Percentiles rank a stretch among this genome's conserved stretches.
Conservation (phyloP, 1,139 yeast species). For the Zygoascus hellenicus region DNA sequence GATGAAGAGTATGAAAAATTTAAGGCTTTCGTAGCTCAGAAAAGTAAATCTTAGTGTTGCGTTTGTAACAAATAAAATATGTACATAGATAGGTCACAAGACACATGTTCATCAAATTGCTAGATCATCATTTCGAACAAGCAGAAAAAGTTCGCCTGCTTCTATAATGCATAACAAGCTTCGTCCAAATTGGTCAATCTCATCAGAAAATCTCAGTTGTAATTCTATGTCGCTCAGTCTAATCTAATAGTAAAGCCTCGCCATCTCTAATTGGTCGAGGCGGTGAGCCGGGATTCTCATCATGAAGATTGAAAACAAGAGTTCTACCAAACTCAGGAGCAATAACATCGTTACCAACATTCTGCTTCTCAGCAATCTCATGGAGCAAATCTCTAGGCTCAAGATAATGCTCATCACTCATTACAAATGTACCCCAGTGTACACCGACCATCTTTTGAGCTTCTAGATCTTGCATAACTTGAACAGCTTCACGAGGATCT, state of each 20-base stretch:
- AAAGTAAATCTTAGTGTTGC: background rate
- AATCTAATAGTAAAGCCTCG: constrained; percentile 22
- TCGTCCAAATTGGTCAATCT: no score
- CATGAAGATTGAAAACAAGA: constrained; percentile 34
- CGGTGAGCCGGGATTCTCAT: constrained; percentile 16
- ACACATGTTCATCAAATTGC: no score
- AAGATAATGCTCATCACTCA: constrained; percentile 79
- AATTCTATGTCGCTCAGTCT: background rate
- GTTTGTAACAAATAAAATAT: no score
- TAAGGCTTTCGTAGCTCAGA: constrained; percentile 24
- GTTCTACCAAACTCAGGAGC: constrained; percentile 54
- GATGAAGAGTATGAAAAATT: constrained; percentile 57
- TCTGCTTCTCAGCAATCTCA: constrained; percentile 24
- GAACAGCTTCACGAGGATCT: constrained; percentile 69
- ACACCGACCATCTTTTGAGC: constrained; percentile 72
- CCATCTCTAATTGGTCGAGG: constrained; percentile 30
- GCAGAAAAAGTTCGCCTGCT: background rate
- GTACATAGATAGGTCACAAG: no score
- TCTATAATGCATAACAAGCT: background rate
- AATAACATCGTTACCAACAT: constrained; percentile 36
- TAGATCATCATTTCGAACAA: background rate
- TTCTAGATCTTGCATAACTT: constrained; percentile 57
- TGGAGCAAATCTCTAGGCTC: constrained; percentile 62
- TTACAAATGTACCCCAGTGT: constrained; percentile 93
- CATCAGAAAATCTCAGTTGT: background rate